Percentiles rank a stretch among this genome's conserved stretches.
These are phyloP conservation scores for Colletotrichum sp. DNA, from an alignment of 2,329 filamentous ascomycete genomes.

Conservation along the genomic window DNA sequence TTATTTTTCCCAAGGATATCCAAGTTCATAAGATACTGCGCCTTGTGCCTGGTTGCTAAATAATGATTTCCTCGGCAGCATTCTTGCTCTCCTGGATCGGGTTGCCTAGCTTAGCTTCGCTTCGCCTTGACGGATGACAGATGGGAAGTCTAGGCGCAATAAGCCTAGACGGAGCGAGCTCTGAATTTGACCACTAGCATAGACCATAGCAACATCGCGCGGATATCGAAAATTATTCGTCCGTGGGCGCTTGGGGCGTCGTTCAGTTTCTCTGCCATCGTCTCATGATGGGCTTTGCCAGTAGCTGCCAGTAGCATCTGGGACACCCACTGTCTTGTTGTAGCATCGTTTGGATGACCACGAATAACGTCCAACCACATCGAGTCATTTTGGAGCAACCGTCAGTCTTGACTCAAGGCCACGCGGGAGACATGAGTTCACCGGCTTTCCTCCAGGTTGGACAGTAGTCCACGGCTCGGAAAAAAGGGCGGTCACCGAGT, in stretches of 20 bases:
- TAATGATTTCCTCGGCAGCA: not conserved
- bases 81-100: not conserved
- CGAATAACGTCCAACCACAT: not conserved
- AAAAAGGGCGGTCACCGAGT: not conserved
- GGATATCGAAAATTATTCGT: not conserved
- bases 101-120: not conserved
- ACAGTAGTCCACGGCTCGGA: not conserved
- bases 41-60: not conserved
- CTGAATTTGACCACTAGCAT: not conserved
- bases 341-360: not conserved
- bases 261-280: not conserved
- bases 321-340: not conserved
- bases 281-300: not conserved
- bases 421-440: not conserved
- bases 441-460: not conserved
- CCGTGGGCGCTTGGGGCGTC: not conserved
- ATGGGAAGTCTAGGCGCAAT: not conserved
- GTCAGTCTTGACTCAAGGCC: not conserved
- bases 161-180: not conserved
- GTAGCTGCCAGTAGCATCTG: slow-evolving; percentile 1
- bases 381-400: not conserved
- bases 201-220: not conserved
- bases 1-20: not conserved
- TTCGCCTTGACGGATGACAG: not conserved
- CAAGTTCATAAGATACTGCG: not conserved